These are phyloP conservation scores for Sporisorium graminicola DNA, from an alignment of 1,284 basidiomycete species.

Conservation along the genomic window DNA sequence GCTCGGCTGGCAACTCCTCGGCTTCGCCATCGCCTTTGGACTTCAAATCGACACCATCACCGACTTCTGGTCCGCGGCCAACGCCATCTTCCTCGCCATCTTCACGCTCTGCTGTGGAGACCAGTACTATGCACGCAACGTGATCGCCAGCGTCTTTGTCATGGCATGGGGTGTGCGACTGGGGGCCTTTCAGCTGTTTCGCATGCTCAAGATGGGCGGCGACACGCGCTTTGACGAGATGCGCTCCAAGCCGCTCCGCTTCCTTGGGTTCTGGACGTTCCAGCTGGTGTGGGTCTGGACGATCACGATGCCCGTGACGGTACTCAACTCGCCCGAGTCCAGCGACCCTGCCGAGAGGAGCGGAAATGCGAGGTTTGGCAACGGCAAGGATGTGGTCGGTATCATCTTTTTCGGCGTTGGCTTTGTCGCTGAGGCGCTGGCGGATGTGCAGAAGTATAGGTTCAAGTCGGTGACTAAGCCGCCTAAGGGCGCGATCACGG, in stretches of 20 bases:
- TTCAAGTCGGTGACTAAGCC: constrained; percentile 56
- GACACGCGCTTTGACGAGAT: constrained; percentile 68
- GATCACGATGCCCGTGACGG: constrained; percentile 56
- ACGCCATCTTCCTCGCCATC: constrained; percentile 67
- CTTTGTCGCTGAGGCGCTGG: constrained; percentile 75
- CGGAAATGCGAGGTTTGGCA: constrained; percentile 45
- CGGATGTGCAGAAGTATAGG: constrained; percentile 76
- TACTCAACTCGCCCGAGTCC: constrained; percentile 61
- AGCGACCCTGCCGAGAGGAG: constrained; percentile 43
- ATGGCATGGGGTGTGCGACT: constrained; percentile 71
- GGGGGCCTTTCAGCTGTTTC: constrained; percentile 65
- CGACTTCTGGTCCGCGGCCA: constrained; percentile 62
- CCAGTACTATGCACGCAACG: constrained; percentile 75
- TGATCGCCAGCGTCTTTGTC: constrained; percentile 74
- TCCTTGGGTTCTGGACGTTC: constrained; percentile 54
- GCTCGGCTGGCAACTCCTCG: constrained; percentile 76
- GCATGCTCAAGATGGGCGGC: constrained; percentile 66
- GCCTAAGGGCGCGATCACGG: constrained; percentile 59
- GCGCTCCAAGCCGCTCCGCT: constrained; percentile 54
- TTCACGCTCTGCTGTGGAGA: constrained; percentile 69
- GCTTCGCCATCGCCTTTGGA: constrained; percentile 74
- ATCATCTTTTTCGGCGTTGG: constrained; percentile 78
- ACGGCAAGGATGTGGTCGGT: constrained; percentile 76
- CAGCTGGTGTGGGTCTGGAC: constrained; percentile 64
- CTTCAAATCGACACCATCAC: constrained; percentile 68